Evolutionary conservation across 108 stramenopile species (phyloP).

Genomic region (Aureococcus anophagefferens): DNA sequence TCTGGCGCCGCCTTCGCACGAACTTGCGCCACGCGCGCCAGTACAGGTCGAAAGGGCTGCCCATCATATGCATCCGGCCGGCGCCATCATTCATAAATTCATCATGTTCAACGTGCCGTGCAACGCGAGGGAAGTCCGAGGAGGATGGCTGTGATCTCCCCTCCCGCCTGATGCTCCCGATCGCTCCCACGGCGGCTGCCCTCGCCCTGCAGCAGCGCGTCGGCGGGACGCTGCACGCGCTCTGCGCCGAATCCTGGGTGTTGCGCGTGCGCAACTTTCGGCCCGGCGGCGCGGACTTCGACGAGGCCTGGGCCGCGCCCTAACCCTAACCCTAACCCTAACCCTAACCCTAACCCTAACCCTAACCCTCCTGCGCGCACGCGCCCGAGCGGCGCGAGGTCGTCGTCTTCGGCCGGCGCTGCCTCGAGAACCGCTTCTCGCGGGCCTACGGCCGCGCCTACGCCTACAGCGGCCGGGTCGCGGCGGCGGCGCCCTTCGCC

Average conservation of each 20-base stretch:
- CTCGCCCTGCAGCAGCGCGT: neutral
- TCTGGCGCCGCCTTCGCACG: no score
- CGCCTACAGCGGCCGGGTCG: neutral
- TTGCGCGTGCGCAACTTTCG: neutral
- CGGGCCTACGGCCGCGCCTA: neutral
- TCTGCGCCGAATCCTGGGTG: neutral
- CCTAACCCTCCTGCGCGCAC: constrained; percentile 9
- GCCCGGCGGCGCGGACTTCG: neutral
- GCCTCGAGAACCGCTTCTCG: neutral
- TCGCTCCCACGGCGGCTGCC: neutral
- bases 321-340: constrained; percentile 16
- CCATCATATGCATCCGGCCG: no score
- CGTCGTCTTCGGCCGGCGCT: neutral
- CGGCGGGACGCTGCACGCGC: neutral
- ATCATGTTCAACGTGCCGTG: no score
- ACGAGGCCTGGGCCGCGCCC: neutral
- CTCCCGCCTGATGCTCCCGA: no score
- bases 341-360: constrained; percentile 19
- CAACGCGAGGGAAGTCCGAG: no score
- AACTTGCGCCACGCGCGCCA: no score
- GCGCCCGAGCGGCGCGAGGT: neutral
- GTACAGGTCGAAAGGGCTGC: no score
- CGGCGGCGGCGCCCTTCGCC: no score
- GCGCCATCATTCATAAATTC: no score
- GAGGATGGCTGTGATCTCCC: no score